A percentile compares a stretch with the other conserved stretches of the same genome.
These are phyloP conservation scores for Pichia sp. DNA, from an alignment of 1,139 yeast species.

Conservation along the genomic window DNA sequence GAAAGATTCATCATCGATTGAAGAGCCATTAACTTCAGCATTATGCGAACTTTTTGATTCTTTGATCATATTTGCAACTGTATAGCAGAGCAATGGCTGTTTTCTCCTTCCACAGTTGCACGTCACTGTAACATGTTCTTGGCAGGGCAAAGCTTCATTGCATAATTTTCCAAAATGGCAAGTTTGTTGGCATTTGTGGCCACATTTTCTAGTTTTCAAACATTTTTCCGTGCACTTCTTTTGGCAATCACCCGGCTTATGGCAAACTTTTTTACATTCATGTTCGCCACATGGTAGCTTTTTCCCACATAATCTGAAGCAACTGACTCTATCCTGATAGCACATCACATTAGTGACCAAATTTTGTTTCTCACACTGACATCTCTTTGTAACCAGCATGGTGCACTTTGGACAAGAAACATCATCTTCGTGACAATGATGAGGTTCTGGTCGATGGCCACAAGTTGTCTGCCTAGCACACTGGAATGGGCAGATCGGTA, in stretches of 20 bases:
- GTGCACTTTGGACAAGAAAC: slow-evolving; percentile 77
- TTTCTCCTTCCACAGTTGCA: slow-evolving; percentile 65
- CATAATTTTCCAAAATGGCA: slow-evolving; percentile 63
- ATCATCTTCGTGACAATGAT: slow-evolving; percentile 67
- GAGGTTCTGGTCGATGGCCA: slow-evolving; percentile 74
- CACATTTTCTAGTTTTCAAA: slow-evolving; percentile 52
- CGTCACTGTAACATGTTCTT: slow-evolving; percentile 43
- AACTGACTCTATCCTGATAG: slow-evolving; percentile 63
- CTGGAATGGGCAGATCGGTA: slow-evolving; percentile 65
- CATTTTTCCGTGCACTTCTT: slow-evolving; percentile 53
- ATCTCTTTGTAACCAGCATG: slow-evolving; percentile 52
- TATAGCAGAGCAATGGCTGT: slow-evolving; percentile 42
- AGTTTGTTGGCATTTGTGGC: slow-evolving; percentile 55
- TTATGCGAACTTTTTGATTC: neutral
- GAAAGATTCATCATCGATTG: neutral
- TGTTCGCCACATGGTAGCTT: slow-evolving; percentile 61
- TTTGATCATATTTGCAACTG: slow-evolving; percentile 31
- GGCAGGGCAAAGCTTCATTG: slow-evolving; percentile 45
- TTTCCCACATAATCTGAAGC: slow-evolving; percentile 64
- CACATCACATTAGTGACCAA: slow-evolving; percentile 65
- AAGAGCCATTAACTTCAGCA: neutral
- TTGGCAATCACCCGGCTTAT: slow-evolving; percentile 31
- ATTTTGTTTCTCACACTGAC: slow-evolving; percentile 64
- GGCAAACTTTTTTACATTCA: slow-evolving; percentile 60
- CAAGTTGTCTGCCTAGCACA: slow-evolving; percentile 61